A percentile compares a stretch with the other conserved stretches of the same genome.
Conservation (phyloP, 495 filamentous ascomycete genomes). For the Penicillium taxi region DNA sequence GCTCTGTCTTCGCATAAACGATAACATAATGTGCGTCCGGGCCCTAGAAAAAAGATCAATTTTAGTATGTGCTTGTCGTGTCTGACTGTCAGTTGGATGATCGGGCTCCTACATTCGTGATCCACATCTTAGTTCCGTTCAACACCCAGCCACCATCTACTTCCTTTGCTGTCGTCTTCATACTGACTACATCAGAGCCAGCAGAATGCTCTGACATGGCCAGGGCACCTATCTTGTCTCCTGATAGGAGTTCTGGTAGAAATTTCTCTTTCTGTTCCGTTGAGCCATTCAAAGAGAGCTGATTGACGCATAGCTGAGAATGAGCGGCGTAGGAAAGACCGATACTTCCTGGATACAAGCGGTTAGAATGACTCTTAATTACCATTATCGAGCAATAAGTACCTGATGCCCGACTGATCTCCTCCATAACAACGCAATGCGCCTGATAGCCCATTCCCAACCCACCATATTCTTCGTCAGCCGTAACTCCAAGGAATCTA, state of each 20-base stretch:
- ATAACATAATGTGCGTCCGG: slow-evolving; percentile 85
- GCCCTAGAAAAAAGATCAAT: slow-evolving; percentile 41
- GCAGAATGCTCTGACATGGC: slow-evolving; percentile 94
- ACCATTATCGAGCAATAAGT: slow-evolving; percentile 19
- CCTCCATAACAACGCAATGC: slow-evolving; percentile 94
- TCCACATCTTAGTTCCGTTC: slow-evolving; percentile 98
- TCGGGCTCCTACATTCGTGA: slow-evolving; percentile 63
- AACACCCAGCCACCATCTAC: slow-evolving; percentile 81
- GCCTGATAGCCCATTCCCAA: slow-evolving; percentile 93
- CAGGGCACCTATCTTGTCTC: slow-evolving; percentile 76
- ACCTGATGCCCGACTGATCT: slow-evolving; percentile 63
- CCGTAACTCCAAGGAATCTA: slow-evolving; percentile 85
- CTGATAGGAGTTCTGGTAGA: slow-evolving; percentile 75
- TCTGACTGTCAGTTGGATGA: not conserved
- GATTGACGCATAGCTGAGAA: slow-evolving; percentile 94
- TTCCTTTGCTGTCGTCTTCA: slow-evolving; percentile 75
- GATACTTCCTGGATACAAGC: slow-evolving; percentile 57
- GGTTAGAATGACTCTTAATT: not conserved
- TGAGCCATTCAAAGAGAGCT: slow-evolving; percentile 85
- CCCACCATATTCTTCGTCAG: slow-evolving; percentile 88
- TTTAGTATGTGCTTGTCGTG: not conserved
- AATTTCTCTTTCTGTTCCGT: slow-evolving; percentile 68
- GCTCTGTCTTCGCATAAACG: slow-evolving; percentile 92
- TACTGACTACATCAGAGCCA: slow-evolving; percentile 89
- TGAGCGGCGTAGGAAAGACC: slow-evolving; percentile 92